Base-by-base conservation (phyloP, 257 asterid species). In the Primulina huaijiensis region DNA sequence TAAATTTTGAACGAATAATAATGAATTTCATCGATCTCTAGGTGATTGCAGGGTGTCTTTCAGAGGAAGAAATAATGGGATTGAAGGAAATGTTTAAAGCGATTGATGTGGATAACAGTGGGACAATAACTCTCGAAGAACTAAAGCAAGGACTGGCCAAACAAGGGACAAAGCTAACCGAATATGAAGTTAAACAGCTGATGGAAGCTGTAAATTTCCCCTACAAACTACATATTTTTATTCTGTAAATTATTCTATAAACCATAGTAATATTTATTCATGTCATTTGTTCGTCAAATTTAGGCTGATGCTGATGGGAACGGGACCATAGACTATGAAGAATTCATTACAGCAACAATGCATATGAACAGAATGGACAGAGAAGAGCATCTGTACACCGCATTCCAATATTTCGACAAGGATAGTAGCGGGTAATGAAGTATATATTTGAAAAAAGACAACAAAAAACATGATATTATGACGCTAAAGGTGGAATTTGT, bases 251-350 rank as follows among this genome's bases (percentile, higher is more conserved):
- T 65, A 8, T 5, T 64, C 55, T 20, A 20, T 64, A 4, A 50
- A 16, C 16, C 57, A 50, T 62, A 1, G 33, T 37, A 33, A 72
- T 60, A 21, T 46, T 34, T n/a, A 16, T 50, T 4, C 11, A 34
- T 53, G 2, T 43, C 46, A 10, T 29, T 34, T 27, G 30, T 55
- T 64, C 58, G 11, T 53, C 29, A 20, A 46, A 67, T 25, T 59
- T 61, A 82, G 92, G 92, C 92, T 35, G 89, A 83, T 67, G 92
- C 86, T 29, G 89, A 84, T 72, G 89, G 92, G 43, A 82, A 84
- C 25, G 89, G 89, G 25, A 80, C 83, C 11, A 86, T 84, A 78
- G 92, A 86, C 78, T 84, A 86, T 27, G 88, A 86, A 69, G 92
- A 86, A 62, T 84, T 86, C 85, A 80, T 84, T 16, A 84, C 92